A percentile compares a stretch with the other conserved stretches of the same genome.
These are phyloP conservation scores for Fraxinus paxiana DNA, from an alignment of 305 asterid genomes.

Conservation along the genomic window DNA sequence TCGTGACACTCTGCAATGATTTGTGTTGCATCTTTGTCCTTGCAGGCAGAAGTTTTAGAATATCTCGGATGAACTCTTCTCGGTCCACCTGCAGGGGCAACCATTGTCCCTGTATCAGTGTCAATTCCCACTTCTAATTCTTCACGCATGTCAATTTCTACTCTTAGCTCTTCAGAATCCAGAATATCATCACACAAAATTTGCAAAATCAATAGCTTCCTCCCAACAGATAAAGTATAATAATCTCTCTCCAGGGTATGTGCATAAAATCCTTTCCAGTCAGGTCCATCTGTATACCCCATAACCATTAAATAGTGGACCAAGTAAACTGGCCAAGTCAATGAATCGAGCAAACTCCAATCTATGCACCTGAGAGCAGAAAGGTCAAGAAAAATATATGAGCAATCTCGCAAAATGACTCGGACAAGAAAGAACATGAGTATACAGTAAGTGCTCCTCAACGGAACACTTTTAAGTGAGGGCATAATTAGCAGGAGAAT, in stretches of 20 bases:
- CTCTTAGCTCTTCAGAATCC: slow-evolving; percentile 73
- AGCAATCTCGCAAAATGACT: not conserved
- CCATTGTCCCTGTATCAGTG: slow-evolving; percentile 41
- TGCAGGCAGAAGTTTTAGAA: slow-evolving; percentile 54
- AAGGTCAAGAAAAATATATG: slow-evolving; percentile 12
- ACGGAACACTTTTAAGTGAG: not conserved
- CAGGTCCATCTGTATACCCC: slow-evolving; percentile 53
- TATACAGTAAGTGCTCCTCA: slow-evolving; percentile 9
- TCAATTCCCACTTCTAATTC: slow-evolving; percentile 71
- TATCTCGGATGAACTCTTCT: slow-evolving; percentile 63
- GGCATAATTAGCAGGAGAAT: slow-evolving; percentile 18
- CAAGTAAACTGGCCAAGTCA: slow-evolving; percentile 87
- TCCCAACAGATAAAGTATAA: slow-evolving; percentile 66
- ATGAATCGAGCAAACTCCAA: slow-evolving; percentile 86
- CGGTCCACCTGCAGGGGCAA: slow-evolving; percentile 40
- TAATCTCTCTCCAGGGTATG: slow-evolving; percentile 74
- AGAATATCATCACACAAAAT: slow-evolving; percentile 75
- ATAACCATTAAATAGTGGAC: slow-evolving; percentile 64
- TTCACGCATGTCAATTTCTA: slow-evolving; percentile 72
- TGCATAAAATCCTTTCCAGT: slow-evolving; percentile 61
- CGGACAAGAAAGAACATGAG: slow-evolving; percentile 9
- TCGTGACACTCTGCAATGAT: slow-evolving; percentile 38
- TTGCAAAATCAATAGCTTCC: slow-evolving; percentile 66
- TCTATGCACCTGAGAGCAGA: slow-evolving; percentile 58
- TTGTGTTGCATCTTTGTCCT: slow-evolving; percentile 41